phyloP scores from a whole-genome alignment of 1,284 basidiomycete species.

The Ustilago trichophora region DNA sequence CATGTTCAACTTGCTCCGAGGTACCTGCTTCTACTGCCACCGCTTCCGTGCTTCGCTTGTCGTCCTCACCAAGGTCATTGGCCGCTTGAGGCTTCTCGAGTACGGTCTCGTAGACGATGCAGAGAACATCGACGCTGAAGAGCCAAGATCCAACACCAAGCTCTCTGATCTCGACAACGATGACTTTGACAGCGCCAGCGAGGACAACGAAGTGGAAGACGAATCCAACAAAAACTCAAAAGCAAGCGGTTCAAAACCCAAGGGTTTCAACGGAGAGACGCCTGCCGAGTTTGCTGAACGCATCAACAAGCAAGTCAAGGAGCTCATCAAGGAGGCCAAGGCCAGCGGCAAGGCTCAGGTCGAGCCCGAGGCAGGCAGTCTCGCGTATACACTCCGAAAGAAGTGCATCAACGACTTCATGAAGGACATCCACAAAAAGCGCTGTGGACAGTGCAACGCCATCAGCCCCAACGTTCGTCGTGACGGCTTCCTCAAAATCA shows the following conservation, averaged over 20 bases:
- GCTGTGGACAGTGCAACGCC: constrained; percentile 81
- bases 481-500: constrained; percentile 91
- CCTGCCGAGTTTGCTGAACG: constrained; percentile 58
- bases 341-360: constrained; percentile 67
- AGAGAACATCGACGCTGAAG: constrained; percentile 71
- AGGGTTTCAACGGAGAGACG: constrained; percentile 62
- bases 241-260: constrained; percentile 20
- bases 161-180: constrained; percentile 20
- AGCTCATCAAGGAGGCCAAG: constrained; percentile 73
- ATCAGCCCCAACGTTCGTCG: constrained; percentile 88
- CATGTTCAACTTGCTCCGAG: constrained; percentile 86
- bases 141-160: constrained; percentile 26
- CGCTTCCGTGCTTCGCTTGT: constrained; percentile 80
- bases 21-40: constrained; percentile 95
- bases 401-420: constrained; percentile 84
- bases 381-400: constrained; percentile 88
- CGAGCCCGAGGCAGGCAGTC: constrained; percentile 69
- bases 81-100: constrained; percentile 88
- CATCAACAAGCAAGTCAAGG: constrained; percentile 70
- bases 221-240: constrained; percentile 64
- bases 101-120: constrained; percentile 87
- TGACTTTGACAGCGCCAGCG: constrained; percentile 41
- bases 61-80: constrained; percentile 74
- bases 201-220: constrained; percentile 48
- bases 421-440: constrained; percentile 75